phyloP scores from a whole-genome alignment of 1,284 basidiomycete species.

The Fomitiporia mediterranea region DNA sequence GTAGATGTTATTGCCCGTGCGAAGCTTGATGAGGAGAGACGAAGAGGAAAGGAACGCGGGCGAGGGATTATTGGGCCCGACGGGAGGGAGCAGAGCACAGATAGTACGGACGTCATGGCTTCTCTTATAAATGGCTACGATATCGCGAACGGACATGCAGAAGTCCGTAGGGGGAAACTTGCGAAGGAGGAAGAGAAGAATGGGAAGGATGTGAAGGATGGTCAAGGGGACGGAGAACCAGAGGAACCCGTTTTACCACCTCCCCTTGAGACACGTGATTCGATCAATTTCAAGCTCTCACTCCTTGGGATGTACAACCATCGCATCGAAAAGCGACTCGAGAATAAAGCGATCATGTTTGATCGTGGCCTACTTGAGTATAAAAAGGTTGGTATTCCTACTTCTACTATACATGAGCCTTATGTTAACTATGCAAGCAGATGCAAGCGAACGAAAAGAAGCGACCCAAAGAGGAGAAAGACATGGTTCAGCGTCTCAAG shows the following conservation, averaged over 20 bases:
- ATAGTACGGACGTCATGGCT: constrained; percentile 23
- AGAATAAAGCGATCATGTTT: constrained; percentile 89
- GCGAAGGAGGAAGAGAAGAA: constrained; percentile 48
- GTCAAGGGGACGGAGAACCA: constrained; percentile 39
- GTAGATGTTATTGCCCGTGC: constrained; percentile 60
- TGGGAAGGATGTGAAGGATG: constrained; percentile 46
- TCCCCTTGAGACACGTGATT: constrained; percentile 81
- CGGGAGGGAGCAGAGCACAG: constrained; percentile 21
- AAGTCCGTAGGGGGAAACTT: constrained; percentile 25
- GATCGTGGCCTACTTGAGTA: constrained; percentile 91
- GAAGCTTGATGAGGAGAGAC: constrained; percentile 62
- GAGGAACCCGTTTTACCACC: constrained; percentile 68
- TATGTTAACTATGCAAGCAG: constrained; percentile 36
- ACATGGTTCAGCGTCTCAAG: constrained; percentile 84
- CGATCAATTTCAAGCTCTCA: constrained; percentile 87
- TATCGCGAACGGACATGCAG: constrained; percentile 18
- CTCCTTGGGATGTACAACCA: constrained; percentile 92
- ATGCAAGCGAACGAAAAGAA: constrained; percentile 91
- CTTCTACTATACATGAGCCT: background rate
- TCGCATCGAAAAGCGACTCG: constrained; percentile 83
- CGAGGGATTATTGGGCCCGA: constrained; percentile 24
- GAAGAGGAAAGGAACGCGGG: constrained; percentile 44
- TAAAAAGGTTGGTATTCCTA: constrained; percentile 65
- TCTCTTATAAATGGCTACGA: constrained; percentile 19
- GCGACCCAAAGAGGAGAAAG: constrained; percentile 86